These are phyloP conservation scores for Epichloe coenophiala DNA, from an alignment of 2,329 filamentous ascomycete genomes.

Conservation along the genomic window DNA sequence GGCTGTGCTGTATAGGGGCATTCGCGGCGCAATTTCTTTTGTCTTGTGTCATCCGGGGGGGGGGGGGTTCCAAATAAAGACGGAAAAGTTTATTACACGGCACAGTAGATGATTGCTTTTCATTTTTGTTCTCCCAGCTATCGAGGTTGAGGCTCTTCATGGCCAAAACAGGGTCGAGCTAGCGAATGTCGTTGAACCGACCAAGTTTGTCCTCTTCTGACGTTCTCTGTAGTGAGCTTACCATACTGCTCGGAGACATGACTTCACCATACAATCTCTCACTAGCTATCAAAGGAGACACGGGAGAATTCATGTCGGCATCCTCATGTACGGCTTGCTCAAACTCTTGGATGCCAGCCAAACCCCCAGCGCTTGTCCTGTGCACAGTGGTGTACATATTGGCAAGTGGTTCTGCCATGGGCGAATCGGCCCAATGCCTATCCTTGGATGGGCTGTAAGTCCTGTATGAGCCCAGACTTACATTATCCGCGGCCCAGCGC, in stretches of 20 bases:
- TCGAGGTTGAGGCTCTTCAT: neutral
- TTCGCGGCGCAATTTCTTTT: neutral
- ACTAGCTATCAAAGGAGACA: neutral
- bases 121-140: no score
- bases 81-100: neutral
- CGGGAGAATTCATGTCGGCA: constrained; percentile 1
- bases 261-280: constrained; percentile 10
- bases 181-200: neutral
- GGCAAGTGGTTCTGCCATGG: neutral
- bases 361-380: neutral
- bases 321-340: constrained; percentile 1
- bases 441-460: neutral
- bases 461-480: neutral
- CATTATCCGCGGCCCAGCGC: neutral
- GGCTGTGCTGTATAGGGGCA: neutral
- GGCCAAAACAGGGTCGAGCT: neutral
- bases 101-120: neutral
- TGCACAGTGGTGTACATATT: neutral
- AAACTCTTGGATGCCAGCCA: neutral
- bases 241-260: neutral
- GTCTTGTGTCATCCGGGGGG: neutral
- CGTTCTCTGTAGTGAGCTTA: constrained; percentile 1
- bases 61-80: neutral
- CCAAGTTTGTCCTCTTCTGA: constrained; percentile 1
- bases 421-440: neutral